A percentile compares a stretch with the other conserved stretches of the same genome.
Evolutionary conservation across 2,329 filamentous ascomycete genomes (phyloP).

Genomic region (Claviceps africana): DNA sequence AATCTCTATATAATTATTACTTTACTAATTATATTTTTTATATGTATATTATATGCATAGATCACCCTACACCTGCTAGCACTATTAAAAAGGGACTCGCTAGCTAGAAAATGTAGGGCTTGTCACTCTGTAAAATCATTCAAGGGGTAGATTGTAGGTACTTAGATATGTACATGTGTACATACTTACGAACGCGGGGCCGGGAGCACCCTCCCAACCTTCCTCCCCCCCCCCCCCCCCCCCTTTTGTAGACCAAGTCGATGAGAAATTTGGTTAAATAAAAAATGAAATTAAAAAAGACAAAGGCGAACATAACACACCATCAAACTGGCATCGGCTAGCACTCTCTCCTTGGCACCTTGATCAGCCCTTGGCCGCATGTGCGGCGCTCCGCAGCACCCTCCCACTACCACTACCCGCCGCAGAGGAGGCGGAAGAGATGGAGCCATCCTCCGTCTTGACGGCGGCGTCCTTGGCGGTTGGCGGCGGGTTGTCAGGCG

Average conservation of each 20-base stretch:
- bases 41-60: too few relatives aligned
- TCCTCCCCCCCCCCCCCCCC: background rate
- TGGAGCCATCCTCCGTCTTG: conserved; percentile 8
- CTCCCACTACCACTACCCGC: conserved; percentile 10
- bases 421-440: background rate
- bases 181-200: background rate
- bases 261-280: too few relatives aligned
- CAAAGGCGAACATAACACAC: background rate
- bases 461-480: conserved; percentile 33
- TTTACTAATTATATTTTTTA: too few relatives aligned
- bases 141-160: too few relatives aligned
- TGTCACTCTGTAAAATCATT: too few relatives aligned
- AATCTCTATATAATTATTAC: too few relatives aligned
- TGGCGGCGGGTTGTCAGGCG: conserved; percentile 40
- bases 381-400: conserved; percentile 11
- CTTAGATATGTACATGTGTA: too few relatives aligned
- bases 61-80: too few relatives aligned
- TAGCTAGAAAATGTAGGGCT: too few relatives aligned
- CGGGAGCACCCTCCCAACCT: background rate
- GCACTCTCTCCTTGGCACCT: background rate
- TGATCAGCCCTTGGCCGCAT: conserved; percentile 5
- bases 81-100: too few relatives aligned
- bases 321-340: background rate
- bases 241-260: background rate
- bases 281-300: background rate